Evolutionary conservation across 768 basidiomycete genomes (phyloP).

Genomic region (Lactarius trivialis): DNA sequence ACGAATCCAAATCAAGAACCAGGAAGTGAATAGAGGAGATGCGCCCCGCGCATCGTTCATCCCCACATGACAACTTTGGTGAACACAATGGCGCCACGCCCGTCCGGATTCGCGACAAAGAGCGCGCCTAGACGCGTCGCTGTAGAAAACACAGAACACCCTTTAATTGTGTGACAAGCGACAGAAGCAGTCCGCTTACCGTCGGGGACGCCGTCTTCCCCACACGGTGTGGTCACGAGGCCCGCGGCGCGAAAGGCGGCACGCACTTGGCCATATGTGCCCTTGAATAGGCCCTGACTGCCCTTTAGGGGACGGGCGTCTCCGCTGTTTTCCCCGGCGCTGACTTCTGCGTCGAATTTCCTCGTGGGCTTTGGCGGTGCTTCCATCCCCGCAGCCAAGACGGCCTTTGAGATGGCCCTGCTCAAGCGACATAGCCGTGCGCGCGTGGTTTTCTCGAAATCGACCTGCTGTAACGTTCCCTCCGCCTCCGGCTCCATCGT

Average conservation of each 20-base stretch:
- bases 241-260: conserved; percentile 22
- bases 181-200: conserved; percentile 14
- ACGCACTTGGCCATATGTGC: conserved; percentile 25
- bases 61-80: conserved; percentile 25
- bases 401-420: conserved; percentile 24
- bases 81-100: conserved; percentile 19
- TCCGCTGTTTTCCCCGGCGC: neutral
- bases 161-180: neutral
- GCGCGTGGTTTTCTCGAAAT: conserved; percentile 16
- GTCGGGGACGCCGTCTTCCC: conserved; percentile 20
- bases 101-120: conserved; percentile 23
- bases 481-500: neutral
- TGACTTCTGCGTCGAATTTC: conserved; percentile 15
- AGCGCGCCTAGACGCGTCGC: conserved; percentile 22
- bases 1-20: neutral
- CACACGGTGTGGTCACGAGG: conserved; percentile 22
- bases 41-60: conserved; percentile 1
- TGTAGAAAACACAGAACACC: conserved; percentile 3
- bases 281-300: conserved; percentile 20
- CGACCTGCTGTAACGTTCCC: neutral
- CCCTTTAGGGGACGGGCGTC: neutral
- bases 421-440: conserved; percentile 17
- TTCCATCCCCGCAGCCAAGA: conserved; percentile 24
- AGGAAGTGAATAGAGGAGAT: neutral
- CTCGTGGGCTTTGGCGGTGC: conserved; percentile 9